Conservation (phyloP, 208 protist genomes). For the Naegleria gruberi region DNA sequence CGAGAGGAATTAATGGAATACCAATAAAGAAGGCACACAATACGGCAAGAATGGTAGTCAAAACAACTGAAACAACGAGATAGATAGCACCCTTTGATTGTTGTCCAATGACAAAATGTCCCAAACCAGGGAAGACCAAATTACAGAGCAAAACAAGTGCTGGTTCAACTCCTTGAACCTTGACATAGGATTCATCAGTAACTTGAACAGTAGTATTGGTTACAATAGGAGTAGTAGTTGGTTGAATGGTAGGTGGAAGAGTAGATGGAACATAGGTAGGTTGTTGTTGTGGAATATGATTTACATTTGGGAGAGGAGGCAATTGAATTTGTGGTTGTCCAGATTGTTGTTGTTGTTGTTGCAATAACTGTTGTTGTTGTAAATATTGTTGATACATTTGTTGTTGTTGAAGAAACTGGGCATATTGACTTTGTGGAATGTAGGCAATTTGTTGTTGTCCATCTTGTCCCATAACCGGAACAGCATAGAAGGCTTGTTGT, state of each 20-base stretch:
- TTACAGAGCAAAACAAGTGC: background rate
- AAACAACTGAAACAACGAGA: background rate
- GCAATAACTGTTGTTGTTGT: too few species aligned
- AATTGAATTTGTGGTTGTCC: background rate
- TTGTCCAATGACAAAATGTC: background rate
- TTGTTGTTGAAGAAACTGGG: too few species aligned
- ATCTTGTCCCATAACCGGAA: too few species aligned
- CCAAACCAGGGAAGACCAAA: background rate
- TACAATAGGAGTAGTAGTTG: background rate
- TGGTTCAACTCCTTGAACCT: background rate
- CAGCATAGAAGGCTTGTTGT: too few species aligned
- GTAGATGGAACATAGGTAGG: background rate
- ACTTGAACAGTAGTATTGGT: background rate
- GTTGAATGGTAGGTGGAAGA: background rate
- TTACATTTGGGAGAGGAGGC: background rate
- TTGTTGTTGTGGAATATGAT: background rate
- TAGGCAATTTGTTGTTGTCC: too few species aligned
- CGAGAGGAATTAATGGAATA: background rate
- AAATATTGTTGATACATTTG: too few species aligned
- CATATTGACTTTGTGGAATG: too few species aligned
- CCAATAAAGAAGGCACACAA: background rate
- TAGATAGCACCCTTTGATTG: background rate
- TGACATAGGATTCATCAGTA: background rate
- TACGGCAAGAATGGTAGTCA: background rate
- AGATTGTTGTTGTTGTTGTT: too few species aligned